phyloP scores from a whole-genome alignment of 2,329 filamentous ascomycete species.

The Alternaria postmessia region DNA sequence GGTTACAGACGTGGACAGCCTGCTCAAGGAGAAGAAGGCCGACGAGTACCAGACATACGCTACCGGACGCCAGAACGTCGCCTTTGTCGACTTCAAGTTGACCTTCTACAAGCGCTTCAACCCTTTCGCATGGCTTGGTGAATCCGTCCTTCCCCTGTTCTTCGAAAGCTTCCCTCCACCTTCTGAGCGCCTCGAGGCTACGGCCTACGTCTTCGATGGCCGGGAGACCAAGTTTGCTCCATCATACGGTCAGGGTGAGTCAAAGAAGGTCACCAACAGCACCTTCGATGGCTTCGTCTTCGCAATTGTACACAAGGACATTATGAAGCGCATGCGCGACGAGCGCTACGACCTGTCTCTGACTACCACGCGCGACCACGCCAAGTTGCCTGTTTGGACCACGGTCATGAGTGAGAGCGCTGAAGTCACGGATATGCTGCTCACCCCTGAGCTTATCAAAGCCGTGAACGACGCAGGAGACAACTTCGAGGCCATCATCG shows the following conservation, averaged over 20 bases:
- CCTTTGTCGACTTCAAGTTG: constrained; percentile 86
- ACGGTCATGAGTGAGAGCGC: constrained; percentile 98
- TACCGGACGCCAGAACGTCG: constrained; percentile 89
- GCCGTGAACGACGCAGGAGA: constrained; percentile 79
- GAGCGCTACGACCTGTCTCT: constrained; percentile 95
- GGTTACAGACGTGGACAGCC: constrained; percentile 59
- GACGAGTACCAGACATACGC: constrained; percentile 89
- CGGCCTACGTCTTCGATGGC: constrained; percentile 89
- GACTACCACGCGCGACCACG: constrained; percentile 89
- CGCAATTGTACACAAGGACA: constrained; percentile 92
- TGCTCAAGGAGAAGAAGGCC: constrained; percentile 86
- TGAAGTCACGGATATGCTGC: constrained; percentile 86
- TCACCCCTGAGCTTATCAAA: constrained; percentile 86
- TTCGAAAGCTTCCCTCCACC: constrained; percentile 77
- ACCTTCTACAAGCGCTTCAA: constrained; percentile 87
- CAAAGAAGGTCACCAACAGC: constrained; percentile 68
- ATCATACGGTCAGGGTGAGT: constrained; percentile 67
- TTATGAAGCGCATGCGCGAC: constrained; percentile 88
- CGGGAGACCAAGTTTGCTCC: constrained; percentile 82
- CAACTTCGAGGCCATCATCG: constrained; percentile 81
- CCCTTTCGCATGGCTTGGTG: constrained; percentile 71
- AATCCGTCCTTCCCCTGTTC: constrained; percentile 76
- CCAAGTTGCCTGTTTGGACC: constrained; percentile 87
- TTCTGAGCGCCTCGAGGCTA: constrained; percentile 76
- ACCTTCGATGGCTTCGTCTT: constrained; percentile 91